Evolutionary conservation across 2,329 filamentous ascomycete genomes (phyloP).

Genomic region (Venturia carpophila): DNA sequence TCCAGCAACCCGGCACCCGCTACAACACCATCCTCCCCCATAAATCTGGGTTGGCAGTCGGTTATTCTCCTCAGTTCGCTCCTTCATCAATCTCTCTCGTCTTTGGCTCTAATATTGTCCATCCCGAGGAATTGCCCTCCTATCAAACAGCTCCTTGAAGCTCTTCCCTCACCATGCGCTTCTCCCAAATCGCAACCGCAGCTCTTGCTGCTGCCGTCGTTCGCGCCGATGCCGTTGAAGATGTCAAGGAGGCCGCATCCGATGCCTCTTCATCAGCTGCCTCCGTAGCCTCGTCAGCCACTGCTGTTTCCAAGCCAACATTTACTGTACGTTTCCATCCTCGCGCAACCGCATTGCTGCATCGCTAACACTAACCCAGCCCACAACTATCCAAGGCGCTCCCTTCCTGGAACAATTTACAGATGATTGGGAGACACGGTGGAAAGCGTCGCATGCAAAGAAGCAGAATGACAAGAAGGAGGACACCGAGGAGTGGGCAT

Average conservation of each 20-base stretch:
- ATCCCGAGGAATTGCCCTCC: background rate
- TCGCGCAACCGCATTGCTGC: conserved; percentile 5
- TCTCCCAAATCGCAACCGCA: conserved; percentile 15
- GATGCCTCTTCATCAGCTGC: conserved; percentile 17
- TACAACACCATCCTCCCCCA: conserved; percentile 2
- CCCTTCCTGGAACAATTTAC: conserved; percentile 98
- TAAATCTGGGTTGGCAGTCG: background rate
- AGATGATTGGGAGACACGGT: conserved; percentile 87
- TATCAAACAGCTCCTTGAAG: conserved; percentile 8
- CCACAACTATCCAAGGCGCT: conserved; percentile 69
- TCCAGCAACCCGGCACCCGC: background rate
- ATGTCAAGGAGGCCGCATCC: conserved; percentile 18
- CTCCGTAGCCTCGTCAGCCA: conserved; percentile 15
- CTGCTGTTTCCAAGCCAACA: conserved; percentile 18
- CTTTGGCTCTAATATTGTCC: background rate
- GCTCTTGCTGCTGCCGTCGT: conserved; percentile 14
- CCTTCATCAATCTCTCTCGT: background rate
- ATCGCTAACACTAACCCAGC: conserved; percentile 47
- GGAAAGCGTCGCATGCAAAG: conserved; percentile 94
- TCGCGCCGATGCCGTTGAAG: conserved; percentile 17
- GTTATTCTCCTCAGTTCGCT: background rate
- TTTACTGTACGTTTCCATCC: conserved; percentile 19
- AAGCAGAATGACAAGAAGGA: conserved; percentile 69
- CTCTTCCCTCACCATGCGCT: conserved; percentile 12
- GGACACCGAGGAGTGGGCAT: conserved; percentile 84